Evolutionary conservation across 306 rosid species (phyloP), one percentile per base, ranked within the genome.

Genomic region (Casuarina glauca): DNA sequence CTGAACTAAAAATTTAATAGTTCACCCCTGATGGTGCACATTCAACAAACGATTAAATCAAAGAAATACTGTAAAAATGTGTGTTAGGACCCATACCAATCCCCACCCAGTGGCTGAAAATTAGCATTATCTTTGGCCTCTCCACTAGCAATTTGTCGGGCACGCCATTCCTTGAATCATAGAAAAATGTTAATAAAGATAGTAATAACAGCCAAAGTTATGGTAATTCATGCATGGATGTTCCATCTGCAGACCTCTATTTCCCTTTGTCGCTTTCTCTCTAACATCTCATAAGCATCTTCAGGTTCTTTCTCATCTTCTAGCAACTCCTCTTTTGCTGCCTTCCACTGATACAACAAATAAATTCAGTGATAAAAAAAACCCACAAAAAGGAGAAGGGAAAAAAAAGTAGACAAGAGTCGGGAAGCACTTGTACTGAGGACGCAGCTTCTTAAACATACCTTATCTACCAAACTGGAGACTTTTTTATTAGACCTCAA

Each of bases 61-160:
- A 58, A 58, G 41, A 19, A 26, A 7, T 9, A 58, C 9, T 1
- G 15, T 67, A 16, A 67, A 67, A 43, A 67, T 62, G 62, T 58
- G 55, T 39, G 19, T 76, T 16, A 38, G 67, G 26, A 66, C 49
- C 39, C 94, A 62, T 91, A 93, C 99, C 99, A 95, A 86, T 93
- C 93, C 64, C 97, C 93, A 41, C 98, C 98, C 50, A 95, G 84
- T 69, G 98, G 99, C 81, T 95, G 99, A 83, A 95, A 95, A 81
- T 95, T 93, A 20, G 99, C 97, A 80, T 95, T 95, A 73, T 91
- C 97, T 87, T 83, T 95, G 70, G 97, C 99, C 82, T 89, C 99
- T 82, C 97, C 99, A 74, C 93, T 93, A 3, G 91, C 86, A 82
- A 95, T 93, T 78, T 95, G 99, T 78, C 91, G 91, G 0, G 97